Percentiles rank a stretch among this genome's conserved stretches.
Conservation (phyloP, 176 grass and related monocot species). For the Poa annua region DNA sequence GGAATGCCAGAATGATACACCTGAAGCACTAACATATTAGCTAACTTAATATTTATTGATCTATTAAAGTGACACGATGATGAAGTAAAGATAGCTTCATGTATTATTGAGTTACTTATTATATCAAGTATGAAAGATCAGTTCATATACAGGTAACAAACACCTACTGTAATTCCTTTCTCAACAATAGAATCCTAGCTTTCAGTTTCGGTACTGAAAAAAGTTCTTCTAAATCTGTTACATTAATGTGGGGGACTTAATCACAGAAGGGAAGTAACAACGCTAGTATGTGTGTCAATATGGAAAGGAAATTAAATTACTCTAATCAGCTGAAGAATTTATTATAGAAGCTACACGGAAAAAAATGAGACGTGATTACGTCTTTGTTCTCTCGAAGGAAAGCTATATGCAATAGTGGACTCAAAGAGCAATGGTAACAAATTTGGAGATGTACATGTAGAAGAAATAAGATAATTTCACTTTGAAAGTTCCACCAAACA, state of each 20-base stretch:
- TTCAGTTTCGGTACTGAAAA: not conserved
- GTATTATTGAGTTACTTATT: slow-evolving; percentile 22
- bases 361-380: not conserved
- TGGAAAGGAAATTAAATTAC: not conserved
- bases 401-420: not conserved
- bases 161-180: not conserved
- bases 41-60: slow-evolving; percentile 15
- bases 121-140: slow-evolving; percentile 9
- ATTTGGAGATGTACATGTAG: not conserved
- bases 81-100: not conserved
- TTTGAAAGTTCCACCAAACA: not conserved
- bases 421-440: not conserved
- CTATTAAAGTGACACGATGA: slow-evolving; percentile 7
- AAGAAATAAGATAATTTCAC: slow-evolving; percentile 15
- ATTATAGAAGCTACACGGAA: not conserved
- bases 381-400: slow-evolving; percentile 2
- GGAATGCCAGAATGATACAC: slow-evolving; percentile 87
- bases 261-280: slow-evolving; percentile 13
- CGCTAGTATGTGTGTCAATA: not conserved
- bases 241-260: not conserved
- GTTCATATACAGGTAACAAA: not conserved
- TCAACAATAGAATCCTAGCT: slow-evolving; percentile 17
- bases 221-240: not conserved
- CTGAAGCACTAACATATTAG: slow-evolving; percentile 46
- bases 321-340: not conserved